Conservation (phyloP, 805 yeast species). For the Zygoascus ofunaensis region DNA sequence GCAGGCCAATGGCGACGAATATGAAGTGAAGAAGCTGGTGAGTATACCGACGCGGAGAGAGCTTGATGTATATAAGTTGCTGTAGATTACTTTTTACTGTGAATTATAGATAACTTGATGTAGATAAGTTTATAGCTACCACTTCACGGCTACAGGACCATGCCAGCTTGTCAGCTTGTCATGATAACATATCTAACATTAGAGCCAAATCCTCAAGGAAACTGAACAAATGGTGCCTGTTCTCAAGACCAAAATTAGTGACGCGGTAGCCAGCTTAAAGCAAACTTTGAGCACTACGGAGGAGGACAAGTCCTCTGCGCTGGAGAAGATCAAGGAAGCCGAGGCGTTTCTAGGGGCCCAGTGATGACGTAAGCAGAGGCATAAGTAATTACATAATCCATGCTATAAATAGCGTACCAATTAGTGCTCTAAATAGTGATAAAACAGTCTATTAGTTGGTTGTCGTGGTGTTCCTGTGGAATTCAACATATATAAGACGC, state of each 20-base stretch:
- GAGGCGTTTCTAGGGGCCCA: slow-evolving; percentile 14
- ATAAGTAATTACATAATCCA: too few relatives aligned
- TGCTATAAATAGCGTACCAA: too few relatives aligned
- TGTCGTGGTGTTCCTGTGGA: too few relatives aligned
- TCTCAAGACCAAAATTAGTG: slow-evolving; percentile 35
- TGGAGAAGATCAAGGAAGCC: slow-evolving; percentile 17
- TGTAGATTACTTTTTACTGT: too few relatives aligned
- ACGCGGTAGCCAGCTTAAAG: slow-evolving; percentile 33
- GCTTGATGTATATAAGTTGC: too few relatives aligned
- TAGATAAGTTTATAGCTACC: too few relatives aligned
- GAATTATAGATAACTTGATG: too few relatives aligned
- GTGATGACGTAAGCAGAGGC: neutral
- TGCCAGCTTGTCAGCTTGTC: too few relatives aligned
- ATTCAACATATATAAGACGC: too few relatives aligned
- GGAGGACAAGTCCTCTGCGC: slow-evolving; percentile 20
- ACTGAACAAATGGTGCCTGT: slow-evolving; percentile 45
- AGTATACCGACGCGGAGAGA: neutral
- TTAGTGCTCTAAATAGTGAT: too few relatives aligned
- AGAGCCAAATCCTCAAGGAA: slow-evolving; percentile 42
- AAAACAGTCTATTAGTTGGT: too few relatives aligned
- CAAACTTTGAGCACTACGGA: slow-evolving; percentile 28
- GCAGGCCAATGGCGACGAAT: slow-evolving; percentile 44
- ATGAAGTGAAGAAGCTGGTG: slow-evolving; percentile 50
- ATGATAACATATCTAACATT: too few relatives aligned
- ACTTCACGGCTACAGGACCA: neutral